A percentile compares a stretch with the other conserved stretches of the same genome.
Evolutionary conservation across 1,284 basidiomycete species (phyloP).

Genomic region (Mycena sp.): DNA sequence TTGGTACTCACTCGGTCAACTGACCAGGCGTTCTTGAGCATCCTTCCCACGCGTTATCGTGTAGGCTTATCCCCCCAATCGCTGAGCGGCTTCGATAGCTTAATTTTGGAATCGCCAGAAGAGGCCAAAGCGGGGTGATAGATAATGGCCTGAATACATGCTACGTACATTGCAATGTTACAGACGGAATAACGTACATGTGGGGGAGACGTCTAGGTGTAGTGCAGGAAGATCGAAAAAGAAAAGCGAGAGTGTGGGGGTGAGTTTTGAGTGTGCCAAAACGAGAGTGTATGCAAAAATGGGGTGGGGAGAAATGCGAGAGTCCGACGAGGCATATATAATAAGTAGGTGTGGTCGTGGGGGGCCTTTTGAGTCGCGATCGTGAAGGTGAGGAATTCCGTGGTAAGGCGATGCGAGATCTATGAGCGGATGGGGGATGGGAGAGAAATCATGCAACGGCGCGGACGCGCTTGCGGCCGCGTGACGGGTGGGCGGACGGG

Average conservation of each 20-base stretch:
- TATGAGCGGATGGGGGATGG: background rate
- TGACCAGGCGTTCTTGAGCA: too few species aligned
- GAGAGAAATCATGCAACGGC: slow-evolving; percentile 7
- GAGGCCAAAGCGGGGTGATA: slow-evolving; percentile 4
- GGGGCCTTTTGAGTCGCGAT: slow-evolving; percentile 26
- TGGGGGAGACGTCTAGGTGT: slow-evolving; percentile 33
- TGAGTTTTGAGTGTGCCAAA: slow-evolving; percentile 9
- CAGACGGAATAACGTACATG: slow-evolving; percentile 39
- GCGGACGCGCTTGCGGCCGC: slow-evolving; percentile 13
- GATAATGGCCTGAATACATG: slow-evolving; percentile 16
- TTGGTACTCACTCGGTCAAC: background rate
- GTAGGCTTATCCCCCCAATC: slow-evolving; percentile 4
- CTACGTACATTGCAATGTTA: slow-evolving; percentile 31
- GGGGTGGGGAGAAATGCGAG: slow-evolving; percentile 28
- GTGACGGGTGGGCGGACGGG: background rate
- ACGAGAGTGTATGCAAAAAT: slow-evolving; percentile 26
- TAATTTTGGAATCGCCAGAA: background rate
- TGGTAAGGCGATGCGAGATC: slow-evolving; percentile 5
- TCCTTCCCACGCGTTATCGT: too few species aligned
- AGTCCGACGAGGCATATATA: slow-evolving; percentile 21
- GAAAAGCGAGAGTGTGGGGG: slow-evolving; percentile 33
- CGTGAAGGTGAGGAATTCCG: slow-evolving; percentile 8
- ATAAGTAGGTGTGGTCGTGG: slow-evolving; percentile 11
- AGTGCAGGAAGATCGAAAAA: slow-evolving; percentile 31
- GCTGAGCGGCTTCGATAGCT: background rate